Base-by-base conservation (phyloP, 2,329 filamentous ascomycete genomes). In the Coccinonectria pachysandricola region DNA sequence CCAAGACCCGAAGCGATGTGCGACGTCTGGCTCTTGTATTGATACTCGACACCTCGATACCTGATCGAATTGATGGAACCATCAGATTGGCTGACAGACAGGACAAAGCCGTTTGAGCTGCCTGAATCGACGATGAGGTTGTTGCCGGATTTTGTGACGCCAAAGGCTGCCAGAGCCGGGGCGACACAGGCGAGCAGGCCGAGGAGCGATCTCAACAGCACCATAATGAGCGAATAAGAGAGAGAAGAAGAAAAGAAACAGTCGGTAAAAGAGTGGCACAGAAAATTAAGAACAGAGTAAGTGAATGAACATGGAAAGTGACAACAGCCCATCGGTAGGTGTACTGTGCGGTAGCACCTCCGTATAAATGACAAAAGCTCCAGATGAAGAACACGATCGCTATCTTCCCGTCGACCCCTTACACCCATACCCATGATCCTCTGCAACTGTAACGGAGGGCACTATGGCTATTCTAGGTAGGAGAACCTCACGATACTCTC, bases 1-100 rank as follows among this genome's bases (percentile, higher is more conserved):
- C 62, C 62, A 12, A 52, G 49, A n/a, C 49, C 49, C n/a, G 53
- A 56, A 3, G 62, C 62, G 7, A 57, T 58, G 23, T 64, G 43
- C 8, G 54, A 50, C 21, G 49, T 54, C 24, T 48, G 45, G 13
- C 44, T 46, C 23, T 37, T 35, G 38, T 71, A 68, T 48, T 79
- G 75, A 6, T 74, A 60, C 45, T 79, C 69, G 21, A 61, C 59
- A 32, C 69, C 66, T 13, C 68, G 65, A 44, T 64, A 78, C 28
- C 64, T 62, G 47, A 79, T 69, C 1, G 72, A 77, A 9, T 64
- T 75, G 47, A 79, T 72, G 39, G 78, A 75, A 38, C 74, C 77
- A 45, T 56, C 75, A 10, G 56, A 57, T 23, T 61, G 56, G 37
- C 54, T 63, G 25, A 74, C 60, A 3, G 61, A 62, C 36, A 72